Base-by-base conservation (phyloP, 2,329 filamentous ascomycete species). In the Cordyceps farinosa region DNA sequence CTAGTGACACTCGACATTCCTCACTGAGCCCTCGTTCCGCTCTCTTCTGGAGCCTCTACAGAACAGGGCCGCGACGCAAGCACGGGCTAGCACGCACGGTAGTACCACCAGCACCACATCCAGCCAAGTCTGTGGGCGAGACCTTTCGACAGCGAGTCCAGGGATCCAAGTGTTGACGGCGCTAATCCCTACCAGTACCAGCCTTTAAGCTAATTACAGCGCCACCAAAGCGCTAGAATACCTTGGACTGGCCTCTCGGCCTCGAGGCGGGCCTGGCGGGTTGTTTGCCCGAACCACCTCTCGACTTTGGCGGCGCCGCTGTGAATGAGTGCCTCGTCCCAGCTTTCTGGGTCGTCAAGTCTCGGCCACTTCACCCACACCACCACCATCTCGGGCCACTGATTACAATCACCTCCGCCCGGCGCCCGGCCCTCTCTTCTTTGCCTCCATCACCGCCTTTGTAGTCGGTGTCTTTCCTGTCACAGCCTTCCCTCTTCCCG, bases 151-250 rank as follows among this genome's bases (percentile, higher is more conserved):
- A 56, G 36, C 60, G 34, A 56, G 44, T 27, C 50, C 32, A 48
- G 59, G 59, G 32, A 61, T 61, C 59, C 47, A 48, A 55, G 40
- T 48, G 30, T 36, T 38, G 32, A 47, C 42, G 47, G 59, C 42
- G 59, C 59, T 61, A 61, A 61, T 61, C 58, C 58, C 50, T 61
- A 53, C 50, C 30, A 34, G 50, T 42, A 59, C 56, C 56, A 59
- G 56, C 36, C 56, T 51, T 42, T 5, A 51, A 61, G 59, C 59
- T 61, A 55, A 55, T 61, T 61, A 27, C 59, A 47, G 42, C 59
- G 59, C 59, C 59, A 61, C 59, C 51, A 38, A 13, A 54, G 59
- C 51, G 59, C 51, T 38, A 54, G 36, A 29, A 38, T 50, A 51
- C 22, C 47, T 50, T 45, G 55, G 34, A 22, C 45, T 50, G 32